phyloP scores from a whole-genome alignment of 2,329 filamentous ascomycete genomes.

The Aspergillus quadricinctus region DNA sequence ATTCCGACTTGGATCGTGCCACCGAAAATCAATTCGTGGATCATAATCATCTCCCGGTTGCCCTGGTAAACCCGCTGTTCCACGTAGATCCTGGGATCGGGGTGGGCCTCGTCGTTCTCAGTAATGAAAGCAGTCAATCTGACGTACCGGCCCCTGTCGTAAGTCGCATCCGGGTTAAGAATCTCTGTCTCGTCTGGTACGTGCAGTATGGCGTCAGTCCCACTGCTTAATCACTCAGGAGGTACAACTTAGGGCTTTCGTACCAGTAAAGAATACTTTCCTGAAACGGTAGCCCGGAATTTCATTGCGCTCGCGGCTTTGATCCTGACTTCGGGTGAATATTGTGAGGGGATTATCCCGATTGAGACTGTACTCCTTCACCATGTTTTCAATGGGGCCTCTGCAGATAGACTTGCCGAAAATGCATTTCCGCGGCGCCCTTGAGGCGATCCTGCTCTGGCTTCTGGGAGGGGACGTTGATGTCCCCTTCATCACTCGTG shows the following conservation, averaged over 20 bases:
- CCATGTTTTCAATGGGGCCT: constrained; percentile 10
- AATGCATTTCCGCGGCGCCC: no score
- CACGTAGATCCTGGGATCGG: constrained; percentile 12
- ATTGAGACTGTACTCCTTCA: constrained; percentile 1
- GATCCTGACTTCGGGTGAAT: constrained; percentile 11
- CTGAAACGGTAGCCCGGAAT: constrained; percentile 12
- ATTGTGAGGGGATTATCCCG: constrained; percentile 8
- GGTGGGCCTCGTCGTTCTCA: constrained; percentile 2
- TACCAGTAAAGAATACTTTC: constrained; percentile 14
- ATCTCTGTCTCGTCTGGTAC: constrained; percentile 4
- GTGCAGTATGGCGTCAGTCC: background rate
- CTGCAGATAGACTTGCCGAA: constrained; percentile 8
- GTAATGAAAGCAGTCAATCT: constrained; percentile 8
- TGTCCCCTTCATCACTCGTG: background rate
- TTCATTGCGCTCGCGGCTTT: constrained; percentile 9
- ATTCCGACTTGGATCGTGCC: constrained; percentile 7
- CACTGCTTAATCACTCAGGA: background rate
- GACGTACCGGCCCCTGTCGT: background rate
- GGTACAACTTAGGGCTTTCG: background rate
- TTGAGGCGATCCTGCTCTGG: no score
- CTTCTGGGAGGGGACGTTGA: no score
- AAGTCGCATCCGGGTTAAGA: constrained; percentile 1
- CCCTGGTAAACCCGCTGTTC: constrained; percentile 12
- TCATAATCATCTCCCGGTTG: constrained; percentile 5
- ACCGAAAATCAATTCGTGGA: constrained; percentile 13